Conservation (phyloP, 768 basidiomycete genomes). For the Boletus sp. region DNA sequence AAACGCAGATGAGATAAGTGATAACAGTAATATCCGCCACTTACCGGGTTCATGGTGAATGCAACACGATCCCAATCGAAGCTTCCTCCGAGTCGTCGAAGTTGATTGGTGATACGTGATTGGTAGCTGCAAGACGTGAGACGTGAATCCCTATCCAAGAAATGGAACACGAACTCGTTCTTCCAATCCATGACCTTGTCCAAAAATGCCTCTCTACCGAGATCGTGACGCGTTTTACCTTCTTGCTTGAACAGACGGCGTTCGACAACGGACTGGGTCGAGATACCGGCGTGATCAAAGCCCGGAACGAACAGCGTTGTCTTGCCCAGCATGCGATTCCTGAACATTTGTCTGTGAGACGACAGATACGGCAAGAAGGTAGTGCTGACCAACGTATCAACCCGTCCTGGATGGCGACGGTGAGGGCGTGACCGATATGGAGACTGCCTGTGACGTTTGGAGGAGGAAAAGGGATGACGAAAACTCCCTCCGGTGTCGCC, state of each 20-base stretch:
- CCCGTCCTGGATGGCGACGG: constrained; percentile 86
- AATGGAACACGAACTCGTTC: constrained; percentile 69
- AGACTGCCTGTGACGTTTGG: constrained; percentile 96
- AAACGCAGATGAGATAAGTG: constrained; percentile 1
- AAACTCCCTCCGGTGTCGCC: constrained; percentile 61
- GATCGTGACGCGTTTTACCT: constrained; percentile 84
- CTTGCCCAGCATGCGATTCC: constrained; percentile 96
- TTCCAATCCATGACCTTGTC: constrained; percentile 96
- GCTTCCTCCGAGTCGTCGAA: constrained; percentile 85
- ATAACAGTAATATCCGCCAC: constrained; percentile 12
- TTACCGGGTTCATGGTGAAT: constrained; percentile 92
- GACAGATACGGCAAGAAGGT: background rate
- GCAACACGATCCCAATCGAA: constrained; percentile 94
- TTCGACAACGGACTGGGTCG: constrained; percentile 97
- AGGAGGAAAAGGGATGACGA: constrained; percentile 88
- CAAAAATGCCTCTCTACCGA: constrained; percentile 92
- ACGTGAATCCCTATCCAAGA: background rate
- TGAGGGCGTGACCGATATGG: constrained; percentile 94
- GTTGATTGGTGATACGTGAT: constrained; percentile 85
- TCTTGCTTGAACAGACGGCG: constrained; percentile 82
- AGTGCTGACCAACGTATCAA: constrained; percentile 78
- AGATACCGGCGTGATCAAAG: constrained; percentile 98
- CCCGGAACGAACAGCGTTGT: constrained; percentile 90
- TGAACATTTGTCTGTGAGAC: constrained; percentile 25
- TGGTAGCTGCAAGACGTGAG: constrained; percentile 65